phyloP scores from a whole-genome alignment of 495 filamentous ascomycete genomes.

The Bathelium albidoporum region DNA sequence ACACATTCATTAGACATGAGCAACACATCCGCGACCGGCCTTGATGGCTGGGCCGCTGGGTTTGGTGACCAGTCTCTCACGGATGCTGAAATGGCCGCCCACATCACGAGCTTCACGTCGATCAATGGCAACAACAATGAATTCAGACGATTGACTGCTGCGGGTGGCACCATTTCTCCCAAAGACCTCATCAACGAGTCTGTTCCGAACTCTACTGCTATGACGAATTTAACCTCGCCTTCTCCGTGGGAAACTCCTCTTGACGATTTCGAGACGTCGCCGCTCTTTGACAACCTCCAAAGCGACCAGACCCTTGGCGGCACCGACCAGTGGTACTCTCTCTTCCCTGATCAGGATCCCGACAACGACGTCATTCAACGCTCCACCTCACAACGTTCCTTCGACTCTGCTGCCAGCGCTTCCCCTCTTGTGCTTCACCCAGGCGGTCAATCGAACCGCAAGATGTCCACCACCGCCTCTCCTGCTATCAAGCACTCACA shows the following conservation, averaged over 20 bases:
- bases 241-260: conserved; percentile 64
- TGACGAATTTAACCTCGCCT: conserved; percentile 79
- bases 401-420: conserved; percentile 11
- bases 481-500: conserved; percentile 49
- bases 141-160: background rate
- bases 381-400: conserved; percentile 7
- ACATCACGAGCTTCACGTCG: conserved; percentile 25
- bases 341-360: conserved; percentile 29
- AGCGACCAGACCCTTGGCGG: conserved; percentile 14
- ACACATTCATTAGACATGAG: conserved; percentile 17
- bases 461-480: conserved; percentile 22
- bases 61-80: background rate
- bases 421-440: conserved; percentile 19
- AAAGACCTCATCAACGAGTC: conserved; percentile 73
- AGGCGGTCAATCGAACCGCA: conserved; percentile 17
- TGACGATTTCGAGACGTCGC: conserved; percentile 67
- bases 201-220: conserved; percentile 70
- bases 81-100: background rate
- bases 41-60: background rate
- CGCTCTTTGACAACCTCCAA: conserved; percentile 51
- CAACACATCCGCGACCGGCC: conserved; percentile 9
- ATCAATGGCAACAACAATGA: conserved; percentile 24
- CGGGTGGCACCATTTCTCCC: conserved; percentile 65
- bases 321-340: conserved; percentile 20
- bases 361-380: conserved; percentile 34